Base-by-base conservation (phyloP, 2,329 filamentous ascomycete genomes). In the Malbranchea zuffiana region DNA sequence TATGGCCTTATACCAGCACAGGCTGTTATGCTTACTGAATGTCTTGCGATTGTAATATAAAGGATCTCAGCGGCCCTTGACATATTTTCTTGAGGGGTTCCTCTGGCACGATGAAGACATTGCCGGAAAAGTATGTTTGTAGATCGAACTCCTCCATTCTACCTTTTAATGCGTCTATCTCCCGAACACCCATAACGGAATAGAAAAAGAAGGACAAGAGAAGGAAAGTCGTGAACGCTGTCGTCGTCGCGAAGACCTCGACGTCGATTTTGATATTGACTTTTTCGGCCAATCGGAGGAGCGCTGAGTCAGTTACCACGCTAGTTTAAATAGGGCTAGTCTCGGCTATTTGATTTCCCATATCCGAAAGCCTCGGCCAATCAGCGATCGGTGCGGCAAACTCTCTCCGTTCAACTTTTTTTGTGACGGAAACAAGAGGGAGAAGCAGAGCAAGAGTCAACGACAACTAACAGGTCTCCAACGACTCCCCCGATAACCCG, bases 41-140 rank as follows among this genome's bases (percentile, higher is more conserved):
- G 19, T 39, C 32, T 13, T 23, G 31, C 8, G 28, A 16, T 19
- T 41, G 13, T 16, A 36, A 17, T 30, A 45, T 27, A 27, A 43
- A 42, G 5, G 18, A 6, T 20, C 35, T 40, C 24, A 45, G 23
- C 4, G 43, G 38, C 11, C 41, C 43, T 28, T 41, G 39, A 3
- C 41, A 35, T 30, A 45, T 37, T 11, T 35, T 26, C 12, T 28
- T 38, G 6, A 45, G 26, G 12, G 33, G 16, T 1, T 26, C 3
- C 23, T 43, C 43, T 1, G 43, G 37, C 4, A 45, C 35, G 20
- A 40, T 18, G 13, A 18, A 29, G 15, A 29, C 16, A 12, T 33
- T 21, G 7, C 24, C 10, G 15, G 18, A 16, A 13, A 41, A 36
- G 31, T 16, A 23, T n/a, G 21, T 20, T 13, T 27, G 20, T 16